These are phyloP conservation scores for Quercus mongolica DNA, from an alignment of 306 rosid genomes.

Conservation along the genomic window DNA sequence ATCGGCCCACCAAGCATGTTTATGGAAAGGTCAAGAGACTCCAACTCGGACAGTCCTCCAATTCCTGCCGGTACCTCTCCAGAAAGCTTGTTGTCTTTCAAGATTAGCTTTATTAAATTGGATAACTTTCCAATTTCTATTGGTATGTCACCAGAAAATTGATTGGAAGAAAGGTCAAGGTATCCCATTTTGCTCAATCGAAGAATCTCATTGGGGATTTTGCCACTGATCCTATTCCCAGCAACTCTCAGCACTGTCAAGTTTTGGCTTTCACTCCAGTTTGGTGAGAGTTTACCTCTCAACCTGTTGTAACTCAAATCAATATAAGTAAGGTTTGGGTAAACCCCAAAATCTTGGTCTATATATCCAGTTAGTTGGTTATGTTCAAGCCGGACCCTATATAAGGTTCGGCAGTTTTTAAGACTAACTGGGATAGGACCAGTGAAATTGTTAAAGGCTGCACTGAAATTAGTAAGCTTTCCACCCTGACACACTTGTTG, in stretches of 20 bases:
- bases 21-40: too few relatives aligned
- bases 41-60: too few relatives aligned
- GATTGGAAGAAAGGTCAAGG: constrained; percentile 44
- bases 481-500: constrained; percentile 50
- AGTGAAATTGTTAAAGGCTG: constrained; percentile 41
- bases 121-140: constrained; percentile 30
- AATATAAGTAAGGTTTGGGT: constrained; percentile 49
- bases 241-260: constrained; percentile 29
- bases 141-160: constrained; percentile 48
- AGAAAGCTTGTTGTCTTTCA: constrained; percentile 33
- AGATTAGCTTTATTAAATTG: constrained; percentile 10
- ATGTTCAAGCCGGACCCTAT: constrained; percentile 44
- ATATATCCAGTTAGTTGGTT: constrained; percentile 37
- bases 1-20: constrained; percentile 8
- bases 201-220: constrained; percentile 43
- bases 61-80: too few relatives aligned
- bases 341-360: constrained; percentile 48
- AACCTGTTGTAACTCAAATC: constrained; percentile 50
- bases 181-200: constrained; percentile 18
- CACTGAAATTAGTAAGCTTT: constrained; percentile 44
- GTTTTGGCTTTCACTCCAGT: constrained; percentile 48
- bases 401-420: constrained; percentile 36
- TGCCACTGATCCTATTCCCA: constrained; percentile 39
- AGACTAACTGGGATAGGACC: constrained; percentile 52
- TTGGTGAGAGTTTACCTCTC: constrained; percentile 36